Evolutionary conservation across 805 yeast genomes (phyloP), one percentile per base, ranked within the genome.

Genomic region (Monosporozyma servazzii): DNA sequence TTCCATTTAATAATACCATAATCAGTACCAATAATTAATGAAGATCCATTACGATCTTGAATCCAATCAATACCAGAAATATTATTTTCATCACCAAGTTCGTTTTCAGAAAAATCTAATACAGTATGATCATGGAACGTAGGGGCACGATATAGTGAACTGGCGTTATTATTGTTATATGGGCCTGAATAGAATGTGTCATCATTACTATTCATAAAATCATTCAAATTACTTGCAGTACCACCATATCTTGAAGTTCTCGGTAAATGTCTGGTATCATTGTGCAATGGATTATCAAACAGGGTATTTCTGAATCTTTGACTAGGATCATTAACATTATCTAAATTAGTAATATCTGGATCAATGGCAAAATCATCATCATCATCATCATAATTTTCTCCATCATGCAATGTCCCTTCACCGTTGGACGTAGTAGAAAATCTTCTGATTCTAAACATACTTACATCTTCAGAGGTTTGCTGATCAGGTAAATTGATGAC

Each of bases 1-100:
- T 77, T 79, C 89, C 91, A 86, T 56, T 75, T 73, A 45, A 82
- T 72, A 20, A 87, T 70, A 0, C 95, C 95, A 44, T 77, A 79
- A 53, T 80, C 82, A 49, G 81, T 75, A 1, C 87, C 90, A 36
- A 84, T 77, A 6, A 80, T 70, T 39, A 84, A 63, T 37, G 75
- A 72, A 18, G 79, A 72, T 0, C 82, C 82, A 8, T 76, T 73
- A 17, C 65, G 64, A 54, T 74, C 75, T 45, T 73, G 73, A 45
- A 77, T 66, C 77, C 86, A 77, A 51, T 80, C 83, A 52, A 84
- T 62, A 1, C 90, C 90, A 17, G 79, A 71, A 9, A 84, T 75
- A 53, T 81, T 84, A 55, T 69, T 71, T 53, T 75, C 79, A 40
- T 63, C 67, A 2, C 55, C 54, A 17, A 58, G 53, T 33, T 57